phyloP scores from a whole-genome alignment of 768 basidiomycete species.

The Punctularia strigosozonata region DNA sequence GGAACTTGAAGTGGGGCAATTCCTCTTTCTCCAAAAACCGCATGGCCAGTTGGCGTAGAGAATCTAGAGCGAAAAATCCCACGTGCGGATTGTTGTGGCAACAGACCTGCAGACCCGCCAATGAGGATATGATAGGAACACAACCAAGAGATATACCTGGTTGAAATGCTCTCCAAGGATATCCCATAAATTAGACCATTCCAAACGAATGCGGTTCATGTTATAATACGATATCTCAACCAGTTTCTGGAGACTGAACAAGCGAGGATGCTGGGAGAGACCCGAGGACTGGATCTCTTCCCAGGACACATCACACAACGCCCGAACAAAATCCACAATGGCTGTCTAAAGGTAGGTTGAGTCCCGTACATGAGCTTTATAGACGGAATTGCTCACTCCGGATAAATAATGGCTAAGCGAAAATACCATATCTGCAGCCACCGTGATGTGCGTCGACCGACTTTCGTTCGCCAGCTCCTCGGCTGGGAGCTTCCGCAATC shows the following conservation, averaged over 20 bases:
- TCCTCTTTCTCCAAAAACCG: constrained; percentile 99
- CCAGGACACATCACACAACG: constrained; percentile 95
- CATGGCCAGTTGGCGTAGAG: constrained; percentile 93
- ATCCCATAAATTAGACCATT: constrained; percentile 97
- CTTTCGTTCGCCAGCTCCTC: constrained; percentile 97
- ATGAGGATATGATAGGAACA: constrained; percentile 1
- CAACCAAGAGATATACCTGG: constrained; percentile 40
- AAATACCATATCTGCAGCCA: constrained; percentile 99
- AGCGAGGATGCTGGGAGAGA: constrained; percentile 81
- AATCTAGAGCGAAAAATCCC: constrained; percentile 93
- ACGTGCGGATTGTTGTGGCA: constrained; percentile 97
- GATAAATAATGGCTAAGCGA: constrained; percentile 90
- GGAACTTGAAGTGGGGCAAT: constrained; percentile 95
- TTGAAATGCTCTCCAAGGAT: constrained; percentile 99
- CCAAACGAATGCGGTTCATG: constrained; percentile 94
- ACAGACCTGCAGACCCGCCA: constrained; percentile 57
- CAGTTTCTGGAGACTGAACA: constrained; percentile 95
- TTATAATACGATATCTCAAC: constrained; percentile 99
- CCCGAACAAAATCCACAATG: constrained; percentile 95
- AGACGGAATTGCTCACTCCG: constrained; percentile 48
- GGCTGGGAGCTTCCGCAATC: constrained; percentile 53
- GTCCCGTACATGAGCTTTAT: constrained; percentile 4
- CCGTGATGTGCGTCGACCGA: constrained; percentile 94
- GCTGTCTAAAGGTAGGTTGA: constrained; percentile 49
- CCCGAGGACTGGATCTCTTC: constrained; percentile 98